Base-by-base conservation (phyloP, 257 asterid species). In the Eucommia ulmoides region DNA sequence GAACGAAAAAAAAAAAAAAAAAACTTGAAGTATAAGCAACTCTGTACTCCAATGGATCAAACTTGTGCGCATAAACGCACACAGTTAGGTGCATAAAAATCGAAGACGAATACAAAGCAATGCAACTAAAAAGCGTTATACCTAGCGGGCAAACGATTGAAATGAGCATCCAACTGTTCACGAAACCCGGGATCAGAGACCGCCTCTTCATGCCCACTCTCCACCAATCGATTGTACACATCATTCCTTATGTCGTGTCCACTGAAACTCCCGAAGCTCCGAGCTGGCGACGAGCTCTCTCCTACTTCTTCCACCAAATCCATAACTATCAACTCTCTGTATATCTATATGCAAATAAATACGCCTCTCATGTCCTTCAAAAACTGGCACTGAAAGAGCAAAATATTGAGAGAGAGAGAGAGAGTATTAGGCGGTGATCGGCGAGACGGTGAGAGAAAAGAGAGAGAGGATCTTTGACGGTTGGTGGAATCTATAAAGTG, bases 251-350 rank as follows among this genome's bases (percentile, higher is more conserved):
- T 66, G 49, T 77, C 87, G 44, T 68, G 70, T 6, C 67, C 79
- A 22, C 78, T 77, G 12, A 69, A 76, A 67, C 83, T 70, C 59
- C 85, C 82, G 58, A 60, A 70, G 64, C 85, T 84, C 78, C 79
- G 74, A 57, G 75, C 82, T 64, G 97, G 97, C 62, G 97, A 84
- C 55, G 88, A 80, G 54, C 93, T 84, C 81, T 84, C 97, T 16
- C 93, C 97, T 3, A 79, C 94, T 56, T 75, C 97, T 76, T 88
- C 95, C 22, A 22, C 66, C 49, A 84, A 84, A 64, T 88, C 95
- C 97, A 84, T 88, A 44, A 33, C 23, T 33, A 57, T 26, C 7
- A 29, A 29, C 38, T 5, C 38, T 5, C 12, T 29, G 12, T 29
- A 29, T 29, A 29, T 29, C 4, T 4, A 15, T 58, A 45, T 24